Evolutionary conservation across 331 rosid genomes (phyloP).

Genomic region (Malus hybrid): DNA sequence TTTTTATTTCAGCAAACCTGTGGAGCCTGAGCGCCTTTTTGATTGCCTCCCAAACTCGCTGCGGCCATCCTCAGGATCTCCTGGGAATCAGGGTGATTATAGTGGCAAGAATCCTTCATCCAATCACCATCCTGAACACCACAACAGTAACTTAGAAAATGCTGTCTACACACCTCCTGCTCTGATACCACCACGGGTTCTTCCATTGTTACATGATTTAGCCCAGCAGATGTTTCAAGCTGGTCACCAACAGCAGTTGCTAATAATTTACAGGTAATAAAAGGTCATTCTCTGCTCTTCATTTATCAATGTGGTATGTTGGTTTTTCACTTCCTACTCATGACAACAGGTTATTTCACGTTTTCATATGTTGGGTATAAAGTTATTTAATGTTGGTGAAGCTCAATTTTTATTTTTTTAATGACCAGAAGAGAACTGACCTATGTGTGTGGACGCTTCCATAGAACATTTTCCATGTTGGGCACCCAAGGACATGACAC

Average conservation of each 20-base stretch:
- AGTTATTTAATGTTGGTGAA: not conserved
- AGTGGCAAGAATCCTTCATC: slow-evolving; percentile 47
- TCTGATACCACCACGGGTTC: slow-evolving; percentile 83
- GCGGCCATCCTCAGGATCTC: slow-evolving; percentile 88
- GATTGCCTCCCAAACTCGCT: slow-evolving; percentile 95
- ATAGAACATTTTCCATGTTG: not conserved
- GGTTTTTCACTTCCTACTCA: not conserved
- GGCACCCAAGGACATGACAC: not conserved
- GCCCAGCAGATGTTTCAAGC: slow-evolving; percentile 95
- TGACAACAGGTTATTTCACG: not conserved
- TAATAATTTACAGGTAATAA: slow-evolving; percentile 65
- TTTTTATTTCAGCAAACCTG: slow-evolving; percentile 74
- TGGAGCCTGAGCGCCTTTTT: slow-evolving; percentile 98
- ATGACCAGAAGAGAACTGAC: not conserved
- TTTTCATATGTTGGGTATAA: not conserved
- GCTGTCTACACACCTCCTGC: slow-evolving; percentile 90
- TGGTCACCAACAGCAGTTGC: slow-evolving; percentile 74
- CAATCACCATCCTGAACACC: slow-evolving; percentile 60
- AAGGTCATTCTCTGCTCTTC: not conserved
- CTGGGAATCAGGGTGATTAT: slow-evolving; percentile 62
- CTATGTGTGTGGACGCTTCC: not conserved
- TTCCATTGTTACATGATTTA: slow-evolving; percentile 82
- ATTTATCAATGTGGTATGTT: not conserved
- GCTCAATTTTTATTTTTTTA: not conserved
- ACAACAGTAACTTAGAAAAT: slow-evolving; percentile 44